Evolutionary conservation across 495 filamentous ascomycete genomes (phyloP).

Genomic region (Xylaria grammica): DNA sequence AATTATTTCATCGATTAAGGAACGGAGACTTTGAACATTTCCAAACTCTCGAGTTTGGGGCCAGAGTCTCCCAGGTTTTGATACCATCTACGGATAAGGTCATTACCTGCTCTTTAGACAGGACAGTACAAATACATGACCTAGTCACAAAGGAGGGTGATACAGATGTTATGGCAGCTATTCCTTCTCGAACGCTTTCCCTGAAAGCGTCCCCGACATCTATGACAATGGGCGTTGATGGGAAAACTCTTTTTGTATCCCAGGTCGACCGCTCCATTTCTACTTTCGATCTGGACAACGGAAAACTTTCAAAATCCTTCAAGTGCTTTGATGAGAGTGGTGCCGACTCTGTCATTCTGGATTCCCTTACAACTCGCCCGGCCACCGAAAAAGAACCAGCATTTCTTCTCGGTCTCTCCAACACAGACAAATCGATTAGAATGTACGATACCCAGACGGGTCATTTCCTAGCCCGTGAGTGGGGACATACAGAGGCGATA

Average conservation of each 20-base stretch:
- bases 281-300: constrained; percentile 74
- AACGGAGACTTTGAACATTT: constrained; percentile 54
- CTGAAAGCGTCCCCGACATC: constrained; percentile 86
- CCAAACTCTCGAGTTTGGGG: constrained; percentile 54
- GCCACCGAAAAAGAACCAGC: constrained; percentile 42
- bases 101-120: constrained; percentile 86
- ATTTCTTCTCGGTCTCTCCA: constrained; percentile 81
- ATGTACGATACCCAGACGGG: constrained; percentile 83
- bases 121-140: constrained; percentile 79
- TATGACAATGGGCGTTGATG: constrained; percentile 70
- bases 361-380: constrained; percentile 68
- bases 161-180: constrained; percentile 71
- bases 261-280: constrained; percentile 81
- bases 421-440: constrained; percentile 91
- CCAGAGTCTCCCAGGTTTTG: constrained; percentile 54
- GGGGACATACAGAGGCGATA: constrained; percentile 91
- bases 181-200: constrained; percentile 74
- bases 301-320: constrained; percentile 74
- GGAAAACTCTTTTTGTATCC: constrained; percentile 71
- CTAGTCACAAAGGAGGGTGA: constrained; percentile 74
- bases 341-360: constrained; percentile 80
- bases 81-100: constrained; percentile 62
- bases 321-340: constrained; percentile 78
- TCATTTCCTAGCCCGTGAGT: constrained; percentile 80
- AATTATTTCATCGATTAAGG: constrained; percentile 72